Conservation (phyloP, 2,329 filamentous ascomycete species). For the Proliferodiscus dingleyae region DNA sequence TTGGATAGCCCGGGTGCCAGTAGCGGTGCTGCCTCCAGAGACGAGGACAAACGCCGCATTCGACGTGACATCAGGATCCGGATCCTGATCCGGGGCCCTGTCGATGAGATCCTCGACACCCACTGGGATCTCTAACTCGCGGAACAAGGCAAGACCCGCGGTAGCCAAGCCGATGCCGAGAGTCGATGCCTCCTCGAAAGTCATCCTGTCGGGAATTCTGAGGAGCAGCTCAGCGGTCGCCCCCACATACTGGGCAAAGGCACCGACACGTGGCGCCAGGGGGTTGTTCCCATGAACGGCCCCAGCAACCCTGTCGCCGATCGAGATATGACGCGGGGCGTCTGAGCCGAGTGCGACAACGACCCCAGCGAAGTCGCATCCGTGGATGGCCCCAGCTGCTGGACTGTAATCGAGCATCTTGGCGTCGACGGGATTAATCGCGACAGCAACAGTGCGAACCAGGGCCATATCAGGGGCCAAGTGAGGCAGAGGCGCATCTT, state of each 20-base stretch:
- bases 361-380: conserved; percentile 34
- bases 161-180: conserved; percentile 11
- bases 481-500: conserved; percentile 10
- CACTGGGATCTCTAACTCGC: conserved; percentile 16
- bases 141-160: conserved; percentile 19
- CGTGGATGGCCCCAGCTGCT: conserved; percentile 29
- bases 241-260: conserved; percentile 40
- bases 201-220: conserved; percentile 31
- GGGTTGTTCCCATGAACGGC: conserved; percentile 10
- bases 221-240: conserved; percentile 36
- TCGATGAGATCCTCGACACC: conserved; percentile 11
- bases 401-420: conserved; percentile 31
- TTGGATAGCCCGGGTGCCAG: conserved; percentile 42
- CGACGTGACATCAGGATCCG: conserved; percentile 1
- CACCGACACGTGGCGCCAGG: conserved; percentile 26
- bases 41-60: conserved; percentile 34
- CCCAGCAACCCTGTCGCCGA: conserved; percentile 23
- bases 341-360: conserved; percentile 27
- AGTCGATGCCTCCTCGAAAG: conserved; percentile 21
- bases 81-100: conserved; percentile 2
- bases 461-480: conserved; percentile 12
- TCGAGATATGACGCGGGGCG: neutral
- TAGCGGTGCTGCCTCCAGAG: conserved; percentile 40
- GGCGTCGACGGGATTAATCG: conserved; percentile 34
- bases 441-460: conserved; percentile 26